Base-by-base conservation (phyloP, 2,329 filamentous ascomycete species). In the Clonostachys solani region DNA sequence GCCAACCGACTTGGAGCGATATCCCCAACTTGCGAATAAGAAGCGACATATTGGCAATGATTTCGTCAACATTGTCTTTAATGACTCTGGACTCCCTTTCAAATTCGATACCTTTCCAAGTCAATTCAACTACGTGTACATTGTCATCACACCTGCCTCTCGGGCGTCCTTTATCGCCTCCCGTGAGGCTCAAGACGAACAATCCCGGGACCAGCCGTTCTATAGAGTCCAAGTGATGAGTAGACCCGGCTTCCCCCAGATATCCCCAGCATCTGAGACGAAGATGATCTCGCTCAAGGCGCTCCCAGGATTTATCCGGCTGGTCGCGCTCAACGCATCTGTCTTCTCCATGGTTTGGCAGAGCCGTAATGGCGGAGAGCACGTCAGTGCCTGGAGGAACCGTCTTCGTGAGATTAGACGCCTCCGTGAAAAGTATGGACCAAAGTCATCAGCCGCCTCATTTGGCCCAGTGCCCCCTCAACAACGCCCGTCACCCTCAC, bases 11-110 rank as follows among this genome's bases (percentile, higher is more conserved):
- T 72, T 86, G 13, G 83, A 90, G 46, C 77, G 81, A 33, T 91
- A 96, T 57, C 81, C 86, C 10, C 78, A 82, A 51, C 90, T 86
- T 60, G 84, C 86, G 51, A 78, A 83, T 63, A 99, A 99, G 73
- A 99, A 99, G 68, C 80, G 84, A 4, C 95, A 97, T 60, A 94
- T 97, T 50, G 94, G 94, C 49, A 99, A 99, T 61, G 94, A 97
- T 65, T 95, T 89, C 64, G 94, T 99, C 61, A 97, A 96, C 62
- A 95, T 99, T 56, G 86, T 99, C 49, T 99, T 95, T 77, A 99
- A 99, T 64, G 90, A 95, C 59, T 96, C 92, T 3, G 92, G 94
- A n/a, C 66, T 85, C 43, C 86, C 88, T 0, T 97, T 96, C 71
- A 79, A 81, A 46, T 95, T 96, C 62, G 83, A 96, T 62, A 96